Evolutionary conservation across 805 yeast species (phyloP), one percentile per base, ranked within the genome.

Genomic region (Schizosaccharomyces octosporus): DNA sequence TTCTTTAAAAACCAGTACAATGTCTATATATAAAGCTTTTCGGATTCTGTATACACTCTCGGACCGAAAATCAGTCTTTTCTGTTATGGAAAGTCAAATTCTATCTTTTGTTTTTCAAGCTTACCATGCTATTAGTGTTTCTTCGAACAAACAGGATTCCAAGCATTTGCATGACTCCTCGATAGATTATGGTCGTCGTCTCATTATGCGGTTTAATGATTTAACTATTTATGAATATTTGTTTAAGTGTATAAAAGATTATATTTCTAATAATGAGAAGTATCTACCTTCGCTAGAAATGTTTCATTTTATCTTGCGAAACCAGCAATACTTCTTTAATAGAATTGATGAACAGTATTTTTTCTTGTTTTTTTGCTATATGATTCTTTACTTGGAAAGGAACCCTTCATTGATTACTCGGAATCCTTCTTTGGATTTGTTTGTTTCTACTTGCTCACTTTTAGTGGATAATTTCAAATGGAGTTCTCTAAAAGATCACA

Each of bases 31-130:
- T 4, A 51, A 51, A 15, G 57, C 45, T 48, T 71, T 29, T 64
- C 74, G 5, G 70, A 81, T 62, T 69, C 62, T 78, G 4, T 76
- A 75, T 41, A 29, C 89, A 83, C 68, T 88, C 89, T 69, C 67
- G 73, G n/a, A 68, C 66, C 5, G 75, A 77, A 67, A 95, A 59
- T n/a, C 43, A 61, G 17, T 29, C 7, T 51, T 51, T 15, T 17
- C 36, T 24, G n/a, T 24, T 51, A 29, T 51, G 9, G 57, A 51
- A 17, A 29, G 36, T 17, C 57, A 51, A 29, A 24, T 51, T 19
- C 24, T 45, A 11, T 17, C 51, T 17, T 45, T 5, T 45, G 51
- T 45, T 19, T 45, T 45, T 9, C 51, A 45, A 19, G 21, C 51
- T 17, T 45, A 45, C 24, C 27, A 45, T 7, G 17, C 51, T 45